Evolutionary conservation across 257 asterid genomes (phyloP).

Genomic region (Prunella vulgaris): DNA sequence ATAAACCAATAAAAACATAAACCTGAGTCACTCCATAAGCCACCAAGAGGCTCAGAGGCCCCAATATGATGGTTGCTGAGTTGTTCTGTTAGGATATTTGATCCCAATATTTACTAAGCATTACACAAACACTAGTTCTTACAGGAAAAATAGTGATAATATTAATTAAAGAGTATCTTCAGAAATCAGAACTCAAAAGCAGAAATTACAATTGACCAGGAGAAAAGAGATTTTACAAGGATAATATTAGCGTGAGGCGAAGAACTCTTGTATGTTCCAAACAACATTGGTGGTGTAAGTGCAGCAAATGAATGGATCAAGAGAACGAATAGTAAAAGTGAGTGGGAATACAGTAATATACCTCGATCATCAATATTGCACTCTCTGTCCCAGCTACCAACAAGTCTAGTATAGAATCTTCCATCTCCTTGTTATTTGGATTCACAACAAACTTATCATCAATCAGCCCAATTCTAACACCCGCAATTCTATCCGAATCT

Average conservation of each 20-base stretch:
- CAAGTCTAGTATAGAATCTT: slow-evolving; percentile 78
- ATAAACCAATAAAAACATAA: neutral
- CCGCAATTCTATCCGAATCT: too few relatives aligned
- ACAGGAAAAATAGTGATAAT: neutral
- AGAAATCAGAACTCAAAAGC: neutral
- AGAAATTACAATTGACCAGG: neutral
- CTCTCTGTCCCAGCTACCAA: slow-evolving; percentile 85
- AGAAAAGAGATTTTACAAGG: slow-evolving; percentile 6
- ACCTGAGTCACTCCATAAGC: neutral
- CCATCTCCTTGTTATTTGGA: slow-evolving; percentile 89
- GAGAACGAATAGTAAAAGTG: neutral
- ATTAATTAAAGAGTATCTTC: neutral
- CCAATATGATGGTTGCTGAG: neutral
- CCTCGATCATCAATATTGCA: slow-evolving; percentile 97
- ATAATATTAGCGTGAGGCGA: neutral
- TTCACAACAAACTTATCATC: slow-evolving; percentile 73
- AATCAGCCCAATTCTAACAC: slow-evolving; percentile 88
- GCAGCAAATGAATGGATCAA: neutral
- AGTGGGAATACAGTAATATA: slow-evolving; percentile 23
- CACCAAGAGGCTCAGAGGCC: neutral
- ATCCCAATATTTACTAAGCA: neutral
- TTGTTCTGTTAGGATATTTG: neutral
- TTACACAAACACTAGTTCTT: neutral
- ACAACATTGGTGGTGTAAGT: neutral
- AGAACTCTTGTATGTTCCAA: neutral